A percentile compares a stretch with the other conserved stretches of the same genome.
Evolutionary conservation across 2,329 filamentous ascomycete genomes (phyloP).

Genomic region (Fonsecaea multimorphosa): DNA sequence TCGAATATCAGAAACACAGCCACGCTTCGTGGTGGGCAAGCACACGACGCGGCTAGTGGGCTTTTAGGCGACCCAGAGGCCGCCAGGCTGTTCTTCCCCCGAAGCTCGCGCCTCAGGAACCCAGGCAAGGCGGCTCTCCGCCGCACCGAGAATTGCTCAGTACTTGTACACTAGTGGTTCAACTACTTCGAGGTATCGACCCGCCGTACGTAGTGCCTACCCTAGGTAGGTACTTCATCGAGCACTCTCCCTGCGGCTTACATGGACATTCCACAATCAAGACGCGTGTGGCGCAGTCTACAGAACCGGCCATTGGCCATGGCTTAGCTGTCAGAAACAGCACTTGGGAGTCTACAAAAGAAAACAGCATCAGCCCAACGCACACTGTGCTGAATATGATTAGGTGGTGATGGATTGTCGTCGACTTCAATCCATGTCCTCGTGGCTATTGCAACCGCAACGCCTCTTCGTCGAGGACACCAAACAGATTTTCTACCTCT

Average conservation of each 20-base stretch:
- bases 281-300: background rate
- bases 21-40: constrained; percentile 1
- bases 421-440: background rate
- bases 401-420: background rate
- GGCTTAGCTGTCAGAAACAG: background rate
- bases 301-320: background rate
- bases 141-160: too few species aligned
- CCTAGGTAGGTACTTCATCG: too few species aligned
- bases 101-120: background rate
- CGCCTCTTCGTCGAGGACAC: constrained; percentile 66
- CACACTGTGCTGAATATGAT: background rate
- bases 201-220: background rate
- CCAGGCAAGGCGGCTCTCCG: background rate
- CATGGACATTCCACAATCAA: background rate
- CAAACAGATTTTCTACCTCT: constrained; percentile 66
- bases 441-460: constrained; percentile 58
- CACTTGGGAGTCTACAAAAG: background rate
- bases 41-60: constrained; percentile 4
- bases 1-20: constrained; percentile 13
- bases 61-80: constrained; percentile 8
- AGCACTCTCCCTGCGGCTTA: background rate
- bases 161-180: too few species aligned
- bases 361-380: background rate
- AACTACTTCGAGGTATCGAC: background rate
- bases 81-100: background rate